Base-by-base conservation (phyloP, 106 monocot genomes). In the Acorus calamus region DNA sequence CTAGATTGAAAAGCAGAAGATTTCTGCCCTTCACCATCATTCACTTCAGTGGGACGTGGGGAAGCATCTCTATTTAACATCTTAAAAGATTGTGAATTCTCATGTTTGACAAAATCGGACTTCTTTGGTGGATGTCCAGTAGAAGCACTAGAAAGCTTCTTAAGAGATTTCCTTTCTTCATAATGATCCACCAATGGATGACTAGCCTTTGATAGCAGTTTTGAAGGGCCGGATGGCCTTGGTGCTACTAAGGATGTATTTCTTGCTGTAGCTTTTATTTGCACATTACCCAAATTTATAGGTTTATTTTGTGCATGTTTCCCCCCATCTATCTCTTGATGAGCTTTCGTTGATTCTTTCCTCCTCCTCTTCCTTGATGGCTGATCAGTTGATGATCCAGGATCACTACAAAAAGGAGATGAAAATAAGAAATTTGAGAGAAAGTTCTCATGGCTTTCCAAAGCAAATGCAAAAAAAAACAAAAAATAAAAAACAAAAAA, bases 361-460 rank as follows among this genome's bases (percentile, higher is more conserved):
- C 91, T 78, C 77, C 81, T 85, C 61, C 91, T 77, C 76, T 92
- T 98, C 81, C 69, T 98, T 65, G 83, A 78, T 55, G 65, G 81
- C 50, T 66, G 41, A 66, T 65, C 69, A 61, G 87, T 69, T 53
- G 87, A 77, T 60, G 79, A 72, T 61, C 70, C 83, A 57, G 82
- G 7, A 73, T 98, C 96, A 65, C 96, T 93, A 57, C 11, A 52
- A 54, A 5, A 71, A 4, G n/a, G 62, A 58, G 48, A 52, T 50
- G 0, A 50, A 55, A 14, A 47, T 56, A 46, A 61, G 9, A 28
- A 28, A 28, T 28, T 28, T 28, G 28, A 47, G 13, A 28, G 56
- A 55, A 43, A 70, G 7, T 60, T 60, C 61, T 60, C 69, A 50
- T n/a, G 11, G 47, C 51, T 49, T 70, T 60, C 47, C 28, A 28